Evolutionary conservation across 306 rosid species (phyloP), one percentile per base, ranked within the genome.

Genomic region (Inga oerstediana): DNA sequence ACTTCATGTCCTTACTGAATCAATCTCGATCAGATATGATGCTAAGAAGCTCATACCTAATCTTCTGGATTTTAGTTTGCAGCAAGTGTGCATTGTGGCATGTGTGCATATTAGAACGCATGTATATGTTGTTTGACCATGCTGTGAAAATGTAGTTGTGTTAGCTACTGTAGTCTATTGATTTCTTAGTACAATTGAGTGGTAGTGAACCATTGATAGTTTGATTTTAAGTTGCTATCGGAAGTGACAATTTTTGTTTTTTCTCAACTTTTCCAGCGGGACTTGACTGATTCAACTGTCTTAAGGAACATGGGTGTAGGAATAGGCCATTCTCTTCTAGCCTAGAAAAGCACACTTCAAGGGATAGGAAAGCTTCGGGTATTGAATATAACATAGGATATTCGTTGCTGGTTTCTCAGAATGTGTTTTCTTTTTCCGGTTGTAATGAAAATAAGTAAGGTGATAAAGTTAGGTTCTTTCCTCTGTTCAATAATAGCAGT

Each of bases 341-440:
- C 98, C 66, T 95, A 92, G 81, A 92, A 81, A 89, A 92, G 91
- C 81, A 82, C 98, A 6, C 97, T 95, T 77, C 98, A 88, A 84
- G 97, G 98, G 73, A 92, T 93, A 22, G 52, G 84, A 58, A 93
- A 91, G 89, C 99, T 95, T 88, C 94, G 92, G 99, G 98, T 94
- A 81, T 77, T 82, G 58, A 61, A 72, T 20, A 19, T 69, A 65
- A 80, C 56, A 20, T 48, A 22, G 44, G 44, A 76, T 61, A 30
- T 69, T 19, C n/a, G 37, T 51, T 64, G 35, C 49, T 41, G 37
- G 44, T 67, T 66, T 61, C 68, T 69, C 16, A 69, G 71, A 59
- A 71, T 73, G 22, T 78, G 76, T 34, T 56, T 56, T 80, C 49
- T 37, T 14, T 52, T 3, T 67, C 32, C 20, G 17, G 39, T 27